Evolutionary conservation across 495 filamentous ascomycete species (phyloP), one percentile per base, ranked within the genome.

Genomic region (Podospora bellae-mahoneyi): DNA sequence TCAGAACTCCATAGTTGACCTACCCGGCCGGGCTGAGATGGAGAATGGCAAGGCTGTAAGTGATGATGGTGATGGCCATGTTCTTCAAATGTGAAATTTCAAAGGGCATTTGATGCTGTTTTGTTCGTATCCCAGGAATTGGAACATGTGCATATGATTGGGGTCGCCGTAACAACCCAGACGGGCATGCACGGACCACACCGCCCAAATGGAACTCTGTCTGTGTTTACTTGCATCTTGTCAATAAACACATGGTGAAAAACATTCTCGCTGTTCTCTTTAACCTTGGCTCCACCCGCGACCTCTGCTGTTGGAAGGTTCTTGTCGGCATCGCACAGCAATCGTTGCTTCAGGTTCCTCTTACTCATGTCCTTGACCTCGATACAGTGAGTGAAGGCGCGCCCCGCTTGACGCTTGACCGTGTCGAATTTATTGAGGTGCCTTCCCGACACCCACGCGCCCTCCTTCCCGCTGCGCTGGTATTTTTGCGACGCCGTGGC

Each of bases 181-280:
- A 48, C 69, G 68, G 61, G 69, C 32, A 44, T 55, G 74, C 70
- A 72, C 70, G 63, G 67, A 60, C 70, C 66, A 68, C n/a, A 28
- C 15, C 20, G 3, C 34, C 30, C 13, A 10, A 39, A 39, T 27
- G 13, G 26, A 23, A 48, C 44, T 63, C 27, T 44, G 61, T 20
- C 32, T 23, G 34, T 28, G 27, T 58, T 48, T 76, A 70, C 74
- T 74, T 74, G 72, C 70, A 56, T 63, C 34, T 18, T 48, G 66
- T 71, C 74, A 68, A 75, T 71, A 72, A 72, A 76, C 70, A 76
- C 39, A 48, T 48, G 39, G 39, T 48, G 39, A 48, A 48, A 48
- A 48, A 48, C 39, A 48, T 48, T 48, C 5, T 10, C 9, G 39
- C 39, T 48, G 39, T 10, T 18, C 39, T 48, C 39, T 48, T 9